These are phyloP conservation scores for Kuraishia cidri DNA, from an alignment of 805 yeast species.

Conservation along the genomic window DNA sequence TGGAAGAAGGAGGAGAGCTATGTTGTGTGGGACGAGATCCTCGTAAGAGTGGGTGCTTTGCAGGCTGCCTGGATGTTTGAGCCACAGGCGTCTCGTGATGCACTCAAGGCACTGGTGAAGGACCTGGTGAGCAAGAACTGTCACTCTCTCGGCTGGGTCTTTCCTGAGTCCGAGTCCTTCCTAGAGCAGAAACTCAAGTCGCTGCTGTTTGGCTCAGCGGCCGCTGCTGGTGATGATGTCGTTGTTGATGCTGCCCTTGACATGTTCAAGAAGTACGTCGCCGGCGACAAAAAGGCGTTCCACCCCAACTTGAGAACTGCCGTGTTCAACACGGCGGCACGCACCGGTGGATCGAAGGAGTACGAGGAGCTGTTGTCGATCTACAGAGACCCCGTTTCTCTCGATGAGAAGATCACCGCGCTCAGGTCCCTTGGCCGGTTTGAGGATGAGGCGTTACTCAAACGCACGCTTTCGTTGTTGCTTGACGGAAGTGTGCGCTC, in stretches of 20 bases:
- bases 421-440: slow-evolving; percentile 63
- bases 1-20: slow-evolving; percentile 55
- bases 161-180: slow-evolving; percentile 45
- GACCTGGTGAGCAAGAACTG: slow-evolving; percentile 49
- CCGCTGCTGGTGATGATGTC: slow-evolving; percentile 35
- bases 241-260: slow-evolving; percentile 35
- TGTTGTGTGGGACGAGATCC: slow-evolving; percentile 62
- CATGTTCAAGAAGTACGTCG: slow-evolving; percentile 42
- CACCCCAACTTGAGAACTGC: slow-evolving; percentile 66
- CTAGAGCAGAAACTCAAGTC: slow-evolving; percentile 61
- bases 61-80: slow-evolving; percentile 50
- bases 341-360: slow-evolving; percentile 49
- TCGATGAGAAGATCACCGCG: slow-evolving; percentile 65
- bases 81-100: slow-evolving; percentile 31
- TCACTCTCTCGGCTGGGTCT: slow-evolving; percentile 55
- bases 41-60: slow-evolving; percentile 36
- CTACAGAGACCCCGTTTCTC: slow-evolving; percentile 49
- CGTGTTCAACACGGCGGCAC: slow-evolving; percentile 60
- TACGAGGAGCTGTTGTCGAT: slow-evolving; percentile 55
- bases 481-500: slow-evolving; percentile 67
- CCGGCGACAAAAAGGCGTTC: slow-evolving; percentile 61
- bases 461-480: slow-evolving; percentile 45
- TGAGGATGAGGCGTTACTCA: slow-evolving; percentile 37
- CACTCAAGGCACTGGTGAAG: slow-evolving; percentile 41
- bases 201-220: slow-evolving; percentile 52